A percentile compares a stretch with the other conserved stretches of the same genome.
These are phyloP conservation scores for Aspergillus avenaceus DNA, from an alignment of 495 filamentous ascomycete species.

Conservation along the genomic window DNA sequence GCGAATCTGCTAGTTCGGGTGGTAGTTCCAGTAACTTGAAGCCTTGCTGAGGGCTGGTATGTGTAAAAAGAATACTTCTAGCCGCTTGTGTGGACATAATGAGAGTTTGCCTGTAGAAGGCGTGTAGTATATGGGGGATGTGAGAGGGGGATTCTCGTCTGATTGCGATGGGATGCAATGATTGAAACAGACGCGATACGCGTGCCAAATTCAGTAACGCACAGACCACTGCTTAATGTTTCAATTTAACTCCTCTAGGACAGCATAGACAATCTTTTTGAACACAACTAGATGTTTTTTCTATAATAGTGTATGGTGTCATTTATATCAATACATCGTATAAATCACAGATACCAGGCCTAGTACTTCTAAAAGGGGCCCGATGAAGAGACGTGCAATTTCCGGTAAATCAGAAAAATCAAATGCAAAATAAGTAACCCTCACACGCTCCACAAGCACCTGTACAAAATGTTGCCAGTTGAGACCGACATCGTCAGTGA, in stretches of 20 bases:
- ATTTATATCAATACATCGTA: constrained; percentile 1
- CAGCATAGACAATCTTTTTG: too few species aligned
- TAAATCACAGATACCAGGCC: background rate
- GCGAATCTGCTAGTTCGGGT: constrained; percentile 61
- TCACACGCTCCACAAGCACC: constrained; percentile 9
- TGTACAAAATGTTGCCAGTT: constrained; percentile 7
- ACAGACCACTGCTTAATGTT: constrained; percentile 33
- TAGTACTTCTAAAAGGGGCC: background rate
- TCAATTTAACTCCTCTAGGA: background rate
- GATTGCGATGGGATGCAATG: constrained; percentile 4
- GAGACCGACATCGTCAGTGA: background rate
- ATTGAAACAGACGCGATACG: constrained; percentile 8
- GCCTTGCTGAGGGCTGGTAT: constrained; percentile 54
- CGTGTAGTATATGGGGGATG: background rate
- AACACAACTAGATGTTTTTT: too few species aligned
- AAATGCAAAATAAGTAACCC: constrained; percentile 5
- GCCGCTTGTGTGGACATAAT: constrained; percentile 59
- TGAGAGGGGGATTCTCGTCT: background rate
- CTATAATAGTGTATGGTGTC: background rate
- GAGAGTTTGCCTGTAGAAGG: background rate
- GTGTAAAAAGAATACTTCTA: constrained; percentile 59
- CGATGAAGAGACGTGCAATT: too few species aligned
- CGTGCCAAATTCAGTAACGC: constrained; percentile 14
- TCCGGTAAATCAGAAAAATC: constrained; percentile 8
- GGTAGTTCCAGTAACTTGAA: constrained; percentile 82